Evolutionary conservation across 257 asterid species (phyloP).

Genomic region (Parsonsia alboflavescens): DNA sequence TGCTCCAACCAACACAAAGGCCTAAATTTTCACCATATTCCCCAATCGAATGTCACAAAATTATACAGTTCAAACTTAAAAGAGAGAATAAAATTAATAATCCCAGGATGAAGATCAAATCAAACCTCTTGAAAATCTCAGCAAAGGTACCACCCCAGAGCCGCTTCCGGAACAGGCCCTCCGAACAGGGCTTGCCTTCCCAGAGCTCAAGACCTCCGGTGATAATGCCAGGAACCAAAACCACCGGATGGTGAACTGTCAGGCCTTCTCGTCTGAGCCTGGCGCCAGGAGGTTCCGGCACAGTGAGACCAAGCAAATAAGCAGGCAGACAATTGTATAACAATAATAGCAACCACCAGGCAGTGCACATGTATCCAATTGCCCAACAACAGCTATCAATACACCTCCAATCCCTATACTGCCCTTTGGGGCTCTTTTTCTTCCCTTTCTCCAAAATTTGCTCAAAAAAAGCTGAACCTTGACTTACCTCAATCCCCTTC

Average conservation of each 20-base stretch:
- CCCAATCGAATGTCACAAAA: slow-evolving; percentile 3
- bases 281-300: slow-evolving; percentile 57
- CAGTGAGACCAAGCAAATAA: slow-evolving; percentile 39
- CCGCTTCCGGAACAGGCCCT: slow-evolving; percentile 69
- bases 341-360: slow-evolving; percentile 69
- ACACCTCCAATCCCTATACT: slow-evolving; percentile 49
- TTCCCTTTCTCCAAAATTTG: slow-evolving; percentile 16
- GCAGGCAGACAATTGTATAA: slow-evolving; percentile 43
- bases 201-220: slow-evolving; percentile 96
- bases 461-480: slow-evolving; percentile 4
- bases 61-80: neutral
- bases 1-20: slow-evolving; percentile 97
- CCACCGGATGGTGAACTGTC: slow-evolving; percentile 63
- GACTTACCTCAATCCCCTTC: slow-evolving; percentile 7
- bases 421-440: slow-evolving; percentile 14
- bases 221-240: slow-evolving; percentile 82
- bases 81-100: neutral
- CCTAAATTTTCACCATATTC: slow-evolving; percentile 36
- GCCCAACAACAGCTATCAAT: slow-evolving; percentile 60
- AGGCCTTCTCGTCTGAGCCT: slow-evolving; percentile 56
- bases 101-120: slow-evolving; percentile 5
- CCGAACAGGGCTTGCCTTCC: slow-evolving; percentile 88
- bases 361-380: slow-evolving; percentile 58
- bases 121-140: slow-evolving; percentile 69
- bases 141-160: slow-evolving; percentile 89